These are phyloP conservation scores for Sanghuangporus weigelae DNA, from an alignment of 1,284 basidiomycete species.

Conservation along the genomic window DNA sequence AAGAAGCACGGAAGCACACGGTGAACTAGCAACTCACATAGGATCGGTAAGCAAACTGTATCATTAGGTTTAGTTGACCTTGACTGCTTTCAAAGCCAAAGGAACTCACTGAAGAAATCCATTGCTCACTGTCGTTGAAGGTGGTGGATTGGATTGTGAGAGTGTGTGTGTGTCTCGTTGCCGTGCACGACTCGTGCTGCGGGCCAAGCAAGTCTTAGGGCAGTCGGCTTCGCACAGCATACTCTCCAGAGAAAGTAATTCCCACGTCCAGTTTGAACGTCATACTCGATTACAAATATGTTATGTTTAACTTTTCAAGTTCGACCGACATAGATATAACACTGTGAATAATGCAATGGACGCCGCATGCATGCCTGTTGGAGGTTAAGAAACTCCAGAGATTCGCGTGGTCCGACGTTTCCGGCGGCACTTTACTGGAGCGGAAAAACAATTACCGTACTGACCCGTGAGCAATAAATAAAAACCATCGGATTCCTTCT, in stretches of 20 bases:
- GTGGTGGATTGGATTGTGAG: no score
- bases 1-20: neutral
- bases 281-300: neutral
- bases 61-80: neutral
- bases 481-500: neutral
- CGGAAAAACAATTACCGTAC: neutral
- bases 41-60: conserved; percentile 44
- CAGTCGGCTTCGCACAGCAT: neutral
- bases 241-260: neutral
- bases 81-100: neutral
- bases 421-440: neutral
- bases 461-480: neutral
- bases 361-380: neutral
- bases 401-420: neutral
- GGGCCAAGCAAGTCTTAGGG: neutral
- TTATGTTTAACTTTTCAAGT: no score
- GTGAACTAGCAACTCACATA: conserved; percentile 31
- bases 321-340: no score
- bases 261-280: neutral
- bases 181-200: neutral
- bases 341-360: no score
- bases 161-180: no score
- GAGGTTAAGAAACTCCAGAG: neutral
- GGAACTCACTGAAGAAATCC: conserved; percentile 32
- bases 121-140: conserved; percentile 14